Conservation (phyloP, 2,329 filamentous ascomycete genomes). For the Emergomyces pasteurianus region DNA sequence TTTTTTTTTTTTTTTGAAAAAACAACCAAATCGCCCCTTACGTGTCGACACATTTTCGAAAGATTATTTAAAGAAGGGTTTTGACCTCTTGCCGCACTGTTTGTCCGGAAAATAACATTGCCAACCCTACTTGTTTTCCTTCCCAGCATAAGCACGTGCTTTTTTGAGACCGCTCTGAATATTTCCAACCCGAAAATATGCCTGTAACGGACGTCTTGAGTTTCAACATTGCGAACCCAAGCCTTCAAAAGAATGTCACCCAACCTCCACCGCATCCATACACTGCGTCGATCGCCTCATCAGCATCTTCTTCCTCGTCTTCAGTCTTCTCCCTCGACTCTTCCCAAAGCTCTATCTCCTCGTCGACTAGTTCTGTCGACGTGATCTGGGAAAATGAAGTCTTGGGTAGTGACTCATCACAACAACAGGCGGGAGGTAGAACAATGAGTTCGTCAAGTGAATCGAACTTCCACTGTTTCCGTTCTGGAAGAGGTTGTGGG, state of each 20-base stretch:
- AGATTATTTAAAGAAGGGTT: neutral
- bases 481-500: slow-evolving; percentile 17
- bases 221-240: slow-evolving; percentile 29
- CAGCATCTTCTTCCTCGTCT: slow-evolving; percentile 61
- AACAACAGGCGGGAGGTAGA: slow-evolving; percentile 15
- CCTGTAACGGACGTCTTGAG: slow-evolving; percentile 34
- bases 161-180: neutral
- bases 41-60: neutral
- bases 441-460: slow-evolving; percentile 13
- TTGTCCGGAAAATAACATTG: neutral
- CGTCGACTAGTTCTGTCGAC: slow-evolving; percentile 52
- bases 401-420: slow-evolving; percentile 12
- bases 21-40: slow-evolving; percentile 6
- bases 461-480: slow-evolving; percentile 15
- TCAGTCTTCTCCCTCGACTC: slow-evolving; percentile 69
- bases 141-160: neutral
- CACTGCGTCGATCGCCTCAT: slow-evolving; percentile 58
- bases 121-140: neutral
- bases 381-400: slow-evolving; percentile 32
- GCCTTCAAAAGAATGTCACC: slow-evolving; percentile 20
- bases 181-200: slow-evolving; percentile 25
- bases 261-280: slow-evolving; percentile 44
- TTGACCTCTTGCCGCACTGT: neutral
- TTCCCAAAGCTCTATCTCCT: slow-evolving; percentile 58
- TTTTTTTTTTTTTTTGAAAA: too few species aligned